Evolutionary conservation across 768 basidiomycete genomes (phyloP).

Genomic region (Lepiota subincarnata): DNA sequence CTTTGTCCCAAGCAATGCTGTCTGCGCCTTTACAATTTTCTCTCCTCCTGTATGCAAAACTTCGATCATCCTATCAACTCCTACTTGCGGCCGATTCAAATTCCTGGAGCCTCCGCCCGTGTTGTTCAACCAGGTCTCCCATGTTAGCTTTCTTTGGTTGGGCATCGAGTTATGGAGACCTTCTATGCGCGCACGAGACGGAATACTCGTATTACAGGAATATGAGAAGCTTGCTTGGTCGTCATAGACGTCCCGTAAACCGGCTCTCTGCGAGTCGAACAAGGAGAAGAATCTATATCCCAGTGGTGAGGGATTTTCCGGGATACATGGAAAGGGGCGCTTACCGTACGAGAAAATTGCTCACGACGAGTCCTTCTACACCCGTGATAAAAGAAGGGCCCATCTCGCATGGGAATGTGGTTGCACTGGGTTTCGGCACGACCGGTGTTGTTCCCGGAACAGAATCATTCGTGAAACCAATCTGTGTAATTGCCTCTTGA

Average conservation of each 20-base stretch:
- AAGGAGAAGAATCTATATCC: conserved; percentile 70
- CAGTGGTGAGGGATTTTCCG: conserved; percentile 8
- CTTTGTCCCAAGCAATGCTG: conserved; percentile 66
- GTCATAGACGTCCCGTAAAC: conserved; percentile 71
- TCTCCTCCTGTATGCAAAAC: conserved; percentile 73
- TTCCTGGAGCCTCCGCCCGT: conserved; percentile 71
- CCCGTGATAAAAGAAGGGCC: conserved; percentile 70
- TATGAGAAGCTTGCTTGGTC: conserved; percentile 89
- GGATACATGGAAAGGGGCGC: conserved; percentile 22
- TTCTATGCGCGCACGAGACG: conserved; percentile 69
- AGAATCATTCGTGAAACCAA: conserved; percentile 63
- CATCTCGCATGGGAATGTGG: conserved; percentile 79
- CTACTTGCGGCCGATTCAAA: conserved; percentile 58
- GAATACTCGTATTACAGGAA: conserved; percentile 80
- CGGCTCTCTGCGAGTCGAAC: conserved; percentile 73
- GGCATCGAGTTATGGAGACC: conserved; percentile 70
- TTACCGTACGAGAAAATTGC: conserved; percentile 74
- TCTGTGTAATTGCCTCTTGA: conserved; percentile 70
- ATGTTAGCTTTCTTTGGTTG: conserved; percentile 79
- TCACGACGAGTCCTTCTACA: conserved; percentile 63
- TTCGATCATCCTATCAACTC: conserved; percentile 56
- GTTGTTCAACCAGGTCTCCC: conserved; percentile 62
- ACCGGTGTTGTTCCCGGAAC: conserved; percentile 48
- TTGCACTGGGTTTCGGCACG: conserved; percentile 49
- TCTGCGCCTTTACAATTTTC: conserved; percentile 55